These are phyloP conservation scores for Mitragyna speciosa DNA, from an alignment of 257 asterid species.

Conservation along the genomic window DNA sequence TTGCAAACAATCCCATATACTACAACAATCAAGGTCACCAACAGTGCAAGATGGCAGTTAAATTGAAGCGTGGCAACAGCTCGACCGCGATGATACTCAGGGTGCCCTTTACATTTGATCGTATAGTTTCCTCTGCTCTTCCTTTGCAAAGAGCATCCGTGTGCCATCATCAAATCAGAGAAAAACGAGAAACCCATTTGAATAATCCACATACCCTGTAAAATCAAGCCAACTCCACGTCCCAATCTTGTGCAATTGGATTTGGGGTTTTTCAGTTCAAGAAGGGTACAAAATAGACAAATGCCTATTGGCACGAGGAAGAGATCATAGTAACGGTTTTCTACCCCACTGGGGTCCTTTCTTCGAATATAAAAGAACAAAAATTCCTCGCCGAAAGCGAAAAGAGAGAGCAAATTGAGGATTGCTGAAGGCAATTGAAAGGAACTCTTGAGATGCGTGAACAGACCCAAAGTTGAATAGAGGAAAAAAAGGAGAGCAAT, in stretches of 20 bases:
- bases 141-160: slow-evolving; percentile 73
- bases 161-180: slow-evolving; percentile 53
- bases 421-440: slow-evolving; percentile 46
- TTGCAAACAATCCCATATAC: slow-evolving; percentile 59
- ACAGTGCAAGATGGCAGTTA: slow-evolving; percentile 84
- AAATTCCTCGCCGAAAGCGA: slow-evolving; percentile 85
- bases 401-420: slow-evolving; percentile 52
- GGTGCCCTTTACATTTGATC: slow-evolving; percentile 83
- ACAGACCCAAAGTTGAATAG: slow-evolving; percentile 61
- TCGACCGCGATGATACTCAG: slow-evolving; percentile 82
- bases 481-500: slow-evolving; percentile 57
- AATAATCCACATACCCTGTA: slow-evolving; percentile 85
- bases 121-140: slow-evolving; percentile 87
- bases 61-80: slow-evolving; percentile 88
- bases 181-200: slow-evolving; percentile 93
- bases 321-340: slow-evolving; percentile 78
- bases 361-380: slow-evolving; percentile 61
- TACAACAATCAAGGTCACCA: slow-evolving; percentile 46
- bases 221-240: slow-evolving; percentile 70
- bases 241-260: slow-evolving; percentile 55
- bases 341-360: slow-evolving; percentile 84
- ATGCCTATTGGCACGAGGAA: slow-evolving; percentile 66
- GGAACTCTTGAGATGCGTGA: slow-evolving; percentile 31
- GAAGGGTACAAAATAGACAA: slow-evolving; percentile 69
- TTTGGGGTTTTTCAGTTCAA: slow-evolving; percentile 58